A percentile compares a stretch with the other conserved stretches of the same genome.
phyloP scores from a whole-genome alignment of 257 asterid species.

The Lithospermum erythrorhizon region DNA sequence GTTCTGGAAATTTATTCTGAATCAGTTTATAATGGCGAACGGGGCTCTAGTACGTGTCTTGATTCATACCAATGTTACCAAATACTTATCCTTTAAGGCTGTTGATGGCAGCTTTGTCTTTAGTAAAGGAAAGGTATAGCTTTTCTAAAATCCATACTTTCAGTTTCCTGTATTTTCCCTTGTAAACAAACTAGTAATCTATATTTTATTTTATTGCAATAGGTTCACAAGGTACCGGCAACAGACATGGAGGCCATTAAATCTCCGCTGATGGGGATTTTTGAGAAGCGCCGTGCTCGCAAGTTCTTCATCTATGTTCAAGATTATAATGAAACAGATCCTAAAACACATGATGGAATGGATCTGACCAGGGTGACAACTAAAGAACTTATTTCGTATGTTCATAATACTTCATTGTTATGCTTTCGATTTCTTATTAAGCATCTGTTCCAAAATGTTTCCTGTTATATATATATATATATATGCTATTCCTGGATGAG shows the following conservation, averaged over 20 bases:
- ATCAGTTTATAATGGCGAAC: conserved; percentile 94
- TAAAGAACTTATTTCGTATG: conserved; percentile 79
- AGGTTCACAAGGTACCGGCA: conserved; percentile 95
- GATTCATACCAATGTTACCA: conserved; percentile 89
- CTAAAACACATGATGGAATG: conserved; percentile 89
- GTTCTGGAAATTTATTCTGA: not conserved
- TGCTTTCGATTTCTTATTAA: not conserved
- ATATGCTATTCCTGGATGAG: no score
- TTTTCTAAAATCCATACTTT: not conserved
- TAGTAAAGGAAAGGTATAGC: conserved; percentile 73
- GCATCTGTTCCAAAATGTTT: not conserved
- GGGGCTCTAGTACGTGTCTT: conserved; percentile 90
- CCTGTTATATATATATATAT: no score
- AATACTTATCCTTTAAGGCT: conserved; percentile 84
- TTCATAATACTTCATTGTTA: not conserved
- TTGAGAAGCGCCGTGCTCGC: conserved; percentile 94
- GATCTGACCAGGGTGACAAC: conserved; percentile 75
- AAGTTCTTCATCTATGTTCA: conserved; percentile 92
- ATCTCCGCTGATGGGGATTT: conserved; percentile 96
- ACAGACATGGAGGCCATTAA: conserved; percentile 94
- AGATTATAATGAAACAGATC: conserved; percentile 69
- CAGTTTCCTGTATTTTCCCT: conserved; percentile 3
- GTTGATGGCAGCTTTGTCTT: conserved; percentile 94
- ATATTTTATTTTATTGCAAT: conserved; percentile 13
- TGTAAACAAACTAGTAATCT: not conserved